Evolutionary conservation across 139 green algal genomes (phyloP).

Genomic region (Pleodorina starrii): DNA sequence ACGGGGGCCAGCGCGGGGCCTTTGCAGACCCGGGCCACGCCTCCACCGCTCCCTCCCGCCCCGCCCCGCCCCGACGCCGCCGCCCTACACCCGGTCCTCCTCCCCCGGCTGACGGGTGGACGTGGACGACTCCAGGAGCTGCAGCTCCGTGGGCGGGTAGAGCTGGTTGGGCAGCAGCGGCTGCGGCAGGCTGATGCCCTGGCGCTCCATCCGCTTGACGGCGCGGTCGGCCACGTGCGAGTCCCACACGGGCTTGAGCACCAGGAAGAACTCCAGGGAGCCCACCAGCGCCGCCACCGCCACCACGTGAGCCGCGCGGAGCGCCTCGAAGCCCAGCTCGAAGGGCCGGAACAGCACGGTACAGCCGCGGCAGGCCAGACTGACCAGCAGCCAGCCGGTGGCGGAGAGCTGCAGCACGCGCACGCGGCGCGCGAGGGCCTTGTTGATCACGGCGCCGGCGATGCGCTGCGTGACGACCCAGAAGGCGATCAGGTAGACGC

Average conservation of each 20-base stretch:
- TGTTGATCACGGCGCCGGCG: conserved; percentile 53
- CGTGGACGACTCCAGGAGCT: conserved; percentile 10
- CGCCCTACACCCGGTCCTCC: conserved; percentile 4
- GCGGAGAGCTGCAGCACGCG: conserved; percentile 57
- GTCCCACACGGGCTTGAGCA: conserved; percentile 62
- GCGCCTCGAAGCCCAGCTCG: conserved; percentile 58
- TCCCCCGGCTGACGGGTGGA: conserved; percentile 3
- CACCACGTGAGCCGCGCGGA: conserved; percentile 57
- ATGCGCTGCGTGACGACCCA: conserved; percentile 60
- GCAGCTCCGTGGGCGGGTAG: conserved; percentile 22
- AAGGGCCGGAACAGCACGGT: conserved; percentile 64
- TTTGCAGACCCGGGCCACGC: too few relatives aligned
- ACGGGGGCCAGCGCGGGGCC: too few relatives aligned
- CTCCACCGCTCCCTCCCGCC: too few relatives aligned
- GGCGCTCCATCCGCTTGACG: not conserved
- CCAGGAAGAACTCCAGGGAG: conserved; percentile 53
- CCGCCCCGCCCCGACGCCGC: too few relatives aligned
- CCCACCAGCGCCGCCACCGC: conserved; percentile 26
- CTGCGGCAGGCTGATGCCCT: conserved; percentile 5
- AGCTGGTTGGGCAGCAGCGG: conserved; percentile 38
- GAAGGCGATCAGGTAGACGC: conserved; percentile 56
- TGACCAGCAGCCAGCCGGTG: conserved; percentile 1
- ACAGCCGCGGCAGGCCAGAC: conserved; percentile 52
- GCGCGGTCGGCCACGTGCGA: conserved; percentile 10
- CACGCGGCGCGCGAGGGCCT: conserved; percentile 54